phyloP scores from a whole-genome alignment of 805 yeast genomes.

The Metschnikowia cubensis region DNA sequence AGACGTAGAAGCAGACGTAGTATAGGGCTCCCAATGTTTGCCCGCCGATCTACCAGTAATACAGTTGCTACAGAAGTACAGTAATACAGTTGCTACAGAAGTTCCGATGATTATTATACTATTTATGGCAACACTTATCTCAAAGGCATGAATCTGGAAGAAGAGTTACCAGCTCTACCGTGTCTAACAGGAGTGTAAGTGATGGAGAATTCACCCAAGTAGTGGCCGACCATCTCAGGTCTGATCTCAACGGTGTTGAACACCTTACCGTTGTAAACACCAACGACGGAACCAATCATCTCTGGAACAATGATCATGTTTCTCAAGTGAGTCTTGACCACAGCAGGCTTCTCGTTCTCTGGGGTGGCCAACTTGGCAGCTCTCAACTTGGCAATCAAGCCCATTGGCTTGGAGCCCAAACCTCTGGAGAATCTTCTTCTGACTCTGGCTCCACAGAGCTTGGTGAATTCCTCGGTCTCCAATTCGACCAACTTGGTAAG shows the following conservation, averaged over 20 bases:
- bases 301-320: constrained; percentile 98
- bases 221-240: constrained; percentile 99
- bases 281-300: constrained; percentile 98
- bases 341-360: constrained; percentile 94
- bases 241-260: constrained; percentile 98
- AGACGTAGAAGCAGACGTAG: too few relatives aligned
- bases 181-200: constrained; percentile 99
- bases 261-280: constrained; percentile 99
- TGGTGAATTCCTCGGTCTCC: constrained; percentile 94
- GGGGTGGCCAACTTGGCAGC: constrained; percentile 90
- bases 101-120: constrained; percentile 16
- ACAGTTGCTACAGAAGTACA: too few relatives aligned
- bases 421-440: constrained; percentile 99
- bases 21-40: too few relatives aligned
- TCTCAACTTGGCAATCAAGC: constrained; percentile 95
- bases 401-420: constrained; percentile 90
- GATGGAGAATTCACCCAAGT: constrained; percentile 99
- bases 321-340: constrained; percentile 99
- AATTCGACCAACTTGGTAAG: constrained; percentile 88
- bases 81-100: too few relatives aligned
- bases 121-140: constrained; percentile 29
- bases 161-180: constrained; percentile 94
- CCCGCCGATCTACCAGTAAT: too few relatives aligned
- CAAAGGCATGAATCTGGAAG: constrained; percentile 72
- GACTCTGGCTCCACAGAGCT: constrained; percentile 96